These are phyloP conservation scores for Lecanicillium sp. DNA, from an alignment of 2,329 filamentous ascomycete genomes.

Conservation along the genomic window DNA sequence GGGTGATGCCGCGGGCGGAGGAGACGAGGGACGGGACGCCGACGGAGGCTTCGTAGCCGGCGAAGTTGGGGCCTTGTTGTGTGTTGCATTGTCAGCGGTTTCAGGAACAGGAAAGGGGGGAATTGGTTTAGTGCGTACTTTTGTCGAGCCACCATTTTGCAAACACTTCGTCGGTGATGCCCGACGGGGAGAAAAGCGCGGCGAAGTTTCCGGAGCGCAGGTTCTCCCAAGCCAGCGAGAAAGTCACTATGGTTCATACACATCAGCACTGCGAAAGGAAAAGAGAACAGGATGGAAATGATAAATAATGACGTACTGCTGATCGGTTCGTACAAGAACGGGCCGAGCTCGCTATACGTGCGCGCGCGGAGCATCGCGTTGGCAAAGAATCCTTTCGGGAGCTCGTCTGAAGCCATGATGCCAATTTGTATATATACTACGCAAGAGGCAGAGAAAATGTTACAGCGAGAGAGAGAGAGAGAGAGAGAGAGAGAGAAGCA, in stretches of 20 bases:
- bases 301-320: neutral
- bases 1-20: constrained; percentile 21
- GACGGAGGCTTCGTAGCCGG: neutral
- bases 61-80: neutral
- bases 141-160: constrained; percentile 3
- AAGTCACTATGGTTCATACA: no score
- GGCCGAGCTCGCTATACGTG: neutral
- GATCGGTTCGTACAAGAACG: neutral
- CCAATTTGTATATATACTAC: no score
- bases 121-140: neutral
- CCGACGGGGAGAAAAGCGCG: neutral
- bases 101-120: neutral
- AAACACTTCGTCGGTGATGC: neutral
- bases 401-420: no score
- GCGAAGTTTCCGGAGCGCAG: neutral
- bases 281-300: neutral
- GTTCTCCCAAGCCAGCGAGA: constrained; percentile 1
- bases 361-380: neutral
- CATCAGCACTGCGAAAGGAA: no score
- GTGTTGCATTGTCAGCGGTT: neutral
- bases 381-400: neutral
- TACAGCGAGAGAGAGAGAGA: no score
- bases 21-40: neutral
- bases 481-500: no score
- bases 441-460: no score